Percentiles rank a stretch among this genome's conserved stretches.
These are phyloP conservation scores for Wallacemonas collosoma DNA, from an alignment of 208 protist species.

Conservation along the genomic window DNA sequence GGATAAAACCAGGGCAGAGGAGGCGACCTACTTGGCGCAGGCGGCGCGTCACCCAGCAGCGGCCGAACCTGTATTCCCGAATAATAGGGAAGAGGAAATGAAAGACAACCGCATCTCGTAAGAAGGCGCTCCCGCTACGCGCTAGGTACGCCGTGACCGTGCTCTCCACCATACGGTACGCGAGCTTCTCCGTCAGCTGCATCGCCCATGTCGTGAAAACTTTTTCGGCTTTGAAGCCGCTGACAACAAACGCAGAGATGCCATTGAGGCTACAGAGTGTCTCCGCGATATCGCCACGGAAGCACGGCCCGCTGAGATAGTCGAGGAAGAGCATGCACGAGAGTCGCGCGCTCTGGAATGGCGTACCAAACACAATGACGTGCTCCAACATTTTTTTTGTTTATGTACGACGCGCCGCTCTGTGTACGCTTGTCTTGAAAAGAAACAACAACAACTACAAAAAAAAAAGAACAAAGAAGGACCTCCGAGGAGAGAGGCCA, in stretches of 20 bases:
- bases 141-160: conserved; percentile 40
- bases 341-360: conserved; percentile 38
- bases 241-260: conserved; percentile 25
- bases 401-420: background rate
- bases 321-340: conserved; percentile 48
- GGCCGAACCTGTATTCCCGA: conserved; percentile 60
- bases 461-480: conserved; percentile 18
- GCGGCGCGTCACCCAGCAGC: conserved; percentile 49
- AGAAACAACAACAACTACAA: conserved; percentile 23
- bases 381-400: conserved; percentile 3
- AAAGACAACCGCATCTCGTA: conserved; percentile 56
- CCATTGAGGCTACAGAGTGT: conserved; percentile 35
- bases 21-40: conserved; percentile 26
- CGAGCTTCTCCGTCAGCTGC: conserved; percentile 36
- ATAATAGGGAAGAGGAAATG: conserved; percentile 55
- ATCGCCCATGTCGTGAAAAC: conserved; percentile 30
- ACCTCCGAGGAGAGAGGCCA: background rate
- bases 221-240: conserved; percentile 25
- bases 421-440: background rate
- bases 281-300: conserved; percentile 50
- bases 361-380: conserved; percentile 13
- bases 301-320: conserved; percentile 52
- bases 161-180: conserved; percentile 60
- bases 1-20: conserved; percentile 38
- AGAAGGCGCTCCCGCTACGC: conserved; percentile 26